Base-by-base conservation (phyloP, 306 rosid species). In the Casuarina cunninghamiana region DNA sequence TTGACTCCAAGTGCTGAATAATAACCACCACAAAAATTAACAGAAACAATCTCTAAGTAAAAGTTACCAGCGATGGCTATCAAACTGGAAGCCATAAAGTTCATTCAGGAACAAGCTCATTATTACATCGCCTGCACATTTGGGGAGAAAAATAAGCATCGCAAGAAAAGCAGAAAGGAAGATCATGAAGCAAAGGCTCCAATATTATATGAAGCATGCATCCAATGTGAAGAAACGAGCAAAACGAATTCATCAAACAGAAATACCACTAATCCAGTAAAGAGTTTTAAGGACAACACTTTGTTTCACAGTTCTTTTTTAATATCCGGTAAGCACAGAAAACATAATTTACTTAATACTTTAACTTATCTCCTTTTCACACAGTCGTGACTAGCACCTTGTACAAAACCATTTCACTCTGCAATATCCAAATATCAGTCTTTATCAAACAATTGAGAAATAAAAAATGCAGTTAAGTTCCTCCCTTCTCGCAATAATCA, bases 101-200 rank as follows among this genome's bases (percentile, higher is more conserved):
- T 95, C 97, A 68, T 93, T 87, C 90, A 91, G 83, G 88, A 95
- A 95, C 84, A 95, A 89, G 88, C 99, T 95, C 96, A 94, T 90
- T 83, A 95, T 87, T 74, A 81, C 90, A 87, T 93, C 97, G 82
- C 97, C 97, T 95, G 90, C 86, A 85, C 19, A 79, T 54, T 75
- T 75, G 72, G 50, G 38, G 75, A 15, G 55, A 53, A 75, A 71
- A 50, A 86, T 58, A 75, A 65, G 50, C 6, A 74, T 53, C 32
- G 44, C 50, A 39, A 9, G 38, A 15, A 26, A 60, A 81, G 69
- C 61, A 41, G 74, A 38, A 65, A 77, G 71, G 75, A 71, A 43
- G 50, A 73, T 54, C 48, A 55, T 6, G 35, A 2, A 53, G 32
- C 42, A 44, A 37, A 66, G 66, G 17, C 5, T 67, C 15, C 15